Evolutionary conservation across 2,329 filamentous ascomycete species (phyloP).

Genomic region (Metarhizium guizhouense): DNA sequence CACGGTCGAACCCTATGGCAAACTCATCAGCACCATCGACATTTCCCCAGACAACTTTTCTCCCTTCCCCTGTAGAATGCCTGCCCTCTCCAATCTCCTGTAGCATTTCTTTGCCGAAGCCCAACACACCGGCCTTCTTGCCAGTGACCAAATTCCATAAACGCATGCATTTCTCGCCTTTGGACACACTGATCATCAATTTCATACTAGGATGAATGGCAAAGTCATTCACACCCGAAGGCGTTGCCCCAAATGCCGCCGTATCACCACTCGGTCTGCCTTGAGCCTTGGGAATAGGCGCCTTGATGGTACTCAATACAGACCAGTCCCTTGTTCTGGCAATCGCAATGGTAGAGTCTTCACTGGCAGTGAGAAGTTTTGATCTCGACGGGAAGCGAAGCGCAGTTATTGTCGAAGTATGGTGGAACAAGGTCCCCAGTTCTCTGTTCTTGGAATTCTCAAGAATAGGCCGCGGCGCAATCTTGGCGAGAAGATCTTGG

Average conservation of each 20-base stretch:
- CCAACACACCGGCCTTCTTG: conserved; percentile 88
- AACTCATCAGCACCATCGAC: conserved; percentile 70
- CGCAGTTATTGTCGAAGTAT: conserved; percentile 71
- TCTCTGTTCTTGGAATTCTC: conserved; percentile 85
- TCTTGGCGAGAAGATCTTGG: conserved; percentile 52
- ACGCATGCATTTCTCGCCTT: conserved; percentile 83
- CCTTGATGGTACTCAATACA: conserved; percentile 79
- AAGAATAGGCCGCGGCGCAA: conserved; percentile 64
- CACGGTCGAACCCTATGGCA: conserved; percentile 80
- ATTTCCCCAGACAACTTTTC: conserved; percentile 70
- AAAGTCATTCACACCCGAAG: conserved; percentile 88
- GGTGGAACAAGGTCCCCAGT: conserved; percentile 78
- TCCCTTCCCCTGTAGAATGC: conserved; percentile 72
- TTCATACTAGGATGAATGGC: conserved; percentile 95
- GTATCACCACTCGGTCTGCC: conserved; percentile 87
- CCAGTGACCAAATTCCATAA: conserved; percentile 96
- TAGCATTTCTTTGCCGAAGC: conserved; percentile 68
- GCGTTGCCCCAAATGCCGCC: conserved; percentile 68
- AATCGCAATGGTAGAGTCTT: conserved; percentile 87
- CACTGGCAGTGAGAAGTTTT: conserved; percentile 79
- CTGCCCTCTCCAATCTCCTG: conserved; percentile 67
- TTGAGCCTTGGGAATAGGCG: conserved; percentile 69
- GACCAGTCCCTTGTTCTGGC: conserved; percentile 85
- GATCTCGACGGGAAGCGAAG: conserved; percentile 75
- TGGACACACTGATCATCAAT: conserved; percentile 87